phyloP scores from a whole-genome alignment of 148 eudicot species.

The Camellia japonica region DNA sequence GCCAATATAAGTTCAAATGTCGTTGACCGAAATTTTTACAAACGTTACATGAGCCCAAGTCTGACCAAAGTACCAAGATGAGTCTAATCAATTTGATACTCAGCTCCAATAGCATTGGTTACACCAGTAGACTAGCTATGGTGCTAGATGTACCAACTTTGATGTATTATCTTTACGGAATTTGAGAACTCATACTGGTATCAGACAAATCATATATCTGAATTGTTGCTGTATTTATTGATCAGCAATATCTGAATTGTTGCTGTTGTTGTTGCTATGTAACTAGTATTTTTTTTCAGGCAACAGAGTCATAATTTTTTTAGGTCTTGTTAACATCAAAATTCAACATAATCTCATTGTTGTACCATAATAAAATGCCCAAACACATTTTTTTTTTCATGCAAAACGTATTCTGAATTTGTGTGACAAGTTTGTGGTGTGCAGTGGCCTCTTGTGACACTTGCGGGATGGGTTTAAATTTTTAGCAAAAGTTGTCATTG shows the following conservation, averaged over 20 bases:
- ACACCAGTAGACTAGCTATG: neutral
- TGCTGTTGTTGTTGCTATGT: too few relatives aligned
- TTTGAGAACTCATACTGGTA: too few relatives aligned
- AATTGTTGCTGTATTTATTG: too few relatives aligned
- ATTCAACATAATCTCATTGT: neutral
- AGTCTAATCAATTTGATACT: neutral
- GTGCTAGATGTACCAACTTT: neutral
- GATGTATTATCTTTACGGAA: too few relatives aligned
- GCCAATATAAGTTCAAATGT: neutral
- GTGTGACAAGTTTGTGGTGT: conserved; percentile 6
- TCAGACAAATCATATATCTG: neutral
- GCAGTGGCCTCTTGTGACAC: conserved; percentile 94
- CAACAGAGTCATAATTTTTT: neutral
- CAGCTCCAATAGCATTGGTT: neutral
- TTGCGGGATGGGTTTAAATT: too few relatives aligned
- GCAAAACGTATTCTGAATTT: neutral
- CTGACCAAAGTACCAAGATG: neutral
- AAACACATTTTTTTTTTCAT: too few relatives aligned
- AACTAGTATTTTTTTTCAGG: neutral
- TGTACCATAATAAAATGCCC: neutral
- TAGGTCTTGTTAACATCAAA: neutral
- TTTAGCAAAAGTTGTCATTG: too few relatives aligned
- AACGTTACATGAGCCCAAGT: neutral
- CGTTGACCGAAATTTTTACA: neutral
- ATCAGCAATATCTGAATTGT: too few relatives aligned